Percentiles rank a stretch among this genome's conserved stretches.
phyloP scores from a whole-genome alignment of 202 grass and related monocot genomes.

The Elaeis oleifera region DNA sequence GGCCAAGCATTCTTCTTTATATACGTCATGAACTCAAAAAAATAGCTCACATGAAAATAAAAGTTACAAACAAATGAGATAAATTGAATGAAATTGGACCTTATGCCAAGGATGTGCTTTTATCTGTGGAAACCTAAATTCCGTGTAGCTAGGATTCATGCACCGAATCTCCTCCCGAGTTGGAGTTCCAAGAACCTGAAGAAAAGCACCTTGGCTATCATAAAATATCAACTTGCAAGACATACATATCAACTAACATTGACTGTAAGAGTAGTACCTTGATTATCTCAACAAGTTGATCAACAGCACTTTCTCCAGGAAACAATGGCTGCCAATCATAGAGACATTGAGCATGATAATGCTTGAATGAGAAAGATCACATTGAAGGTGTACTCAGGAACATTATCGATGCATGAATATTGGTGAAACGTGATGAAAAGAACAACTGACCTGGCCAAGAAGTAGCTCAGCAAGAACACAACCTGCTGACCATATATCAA shows the following conservation, averaged over 20 bases:
- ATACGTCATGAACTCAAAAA: too few relatives aligned
- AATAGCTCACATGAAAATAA: too few relatives aligned
- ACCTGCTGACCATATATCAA: conserved; percentile 9
- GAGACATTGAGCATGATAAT: not conserved
- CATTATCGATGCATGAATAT: not conserved
- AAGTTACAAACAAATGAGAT: not conserved
- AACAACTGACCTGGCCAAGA: conserved; percentile 1
- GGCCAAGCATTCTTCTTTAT: too few relatives aligned
- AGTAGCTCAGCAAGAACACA: conserved; percentile 13
- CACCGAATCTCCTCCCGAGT: conserved; percentile 21
- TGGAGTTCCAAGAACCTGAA: conserved; percentile 21
- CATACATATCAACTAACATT: not conserved
- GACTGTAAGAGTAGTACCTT: not conserved
- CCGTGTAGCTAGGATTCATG: conserved; percentile 22
- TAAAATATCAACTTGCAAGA: not conserved
- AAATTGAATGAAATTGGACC: not conserved
- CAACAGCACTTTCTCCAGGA: conserved; percentile 19
- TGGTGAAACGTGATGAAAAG: not conserved
- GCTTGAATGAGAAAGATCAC: too few relatives aligned
- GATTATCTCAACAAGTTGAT: conserved; percentile 24
- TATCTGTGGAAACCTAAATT: conserved; percentile 25
- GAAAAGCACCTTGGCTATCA: not conserved
- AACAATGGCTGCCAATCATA: conserved; percentile 12
- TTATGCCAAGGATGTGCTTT: conserved; percentile 24
- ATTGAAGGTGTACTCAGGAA: too few relatives aligned